A percentile compares a stretch with the other conserved stretches of the same genome.
Conservation (phyloP, 768 basidiomycete species). For the Mycena capillaripes region DNA sequence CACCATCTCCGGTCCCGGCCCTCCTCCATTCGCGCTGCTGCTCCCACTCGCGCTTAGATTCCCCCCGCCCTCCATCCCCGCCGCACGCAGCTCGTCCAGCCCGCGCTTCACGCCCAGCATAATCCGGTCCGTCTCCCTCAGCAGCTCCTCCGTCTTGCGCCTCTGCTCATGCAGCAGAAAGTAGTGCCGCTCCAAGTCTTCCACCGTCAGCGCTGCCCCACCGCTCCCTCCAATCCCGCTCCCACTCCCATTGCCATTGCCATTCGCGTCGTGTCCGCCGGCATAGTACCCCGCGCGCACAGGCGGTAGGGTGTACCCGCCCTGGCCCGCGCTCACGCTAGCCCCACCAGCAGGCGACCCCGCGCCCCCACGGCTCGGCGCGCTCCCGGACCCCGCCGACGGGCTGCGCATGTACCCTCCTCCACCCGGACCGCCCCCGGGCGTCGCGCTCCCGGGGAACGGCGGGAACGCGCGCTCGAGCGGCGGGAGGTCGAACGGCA, state of each 20-base stretch:
- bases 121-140: constrained; percentile 80
- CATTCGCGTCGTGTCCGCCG: constrained; percentile 33
- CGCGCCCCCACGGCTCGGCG: constrained; percentile 32
- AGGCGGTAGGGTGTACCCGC: constrained; percentile 25
- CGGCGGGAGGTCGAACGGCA: constrained; percentile 47
- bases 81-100: constrained; percentile 78
- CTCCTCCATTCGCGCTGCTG: background rate
- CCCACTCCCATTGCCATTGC: constrained; percentile 40
- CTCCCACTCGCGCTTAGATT: background rate
- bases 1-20: constrained; percentile 26
- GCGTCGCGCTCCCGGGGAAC: background rate
- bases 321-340: background rate
- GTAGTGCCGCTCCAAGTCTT: constrained; percentile 83
- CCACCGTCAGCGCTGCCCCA: constrained; percentile 56
- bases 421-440: too few relatives aligned
- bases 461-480: constrained; percentile 32
- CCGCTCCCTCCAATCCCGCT: constrained; percentile 30
- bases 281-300: constrained; percentile 21
- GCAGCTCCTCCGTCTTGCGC: constrained; percentile 77
- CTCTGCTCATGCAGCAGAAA: constrained; percentile 73
- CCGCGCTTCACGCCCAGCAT: constrained; percentile 80
- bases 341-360: constrained; percentile 30
- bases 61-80: constrained; percentile 9
- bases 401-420: constrained; percentile 49
- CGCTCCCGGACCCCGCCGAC: constrained; percentile 32